Evolutionary conservation across 352 stramenopile species (phyloP).

Genomic region (Pythium rishiriense): DNA sequence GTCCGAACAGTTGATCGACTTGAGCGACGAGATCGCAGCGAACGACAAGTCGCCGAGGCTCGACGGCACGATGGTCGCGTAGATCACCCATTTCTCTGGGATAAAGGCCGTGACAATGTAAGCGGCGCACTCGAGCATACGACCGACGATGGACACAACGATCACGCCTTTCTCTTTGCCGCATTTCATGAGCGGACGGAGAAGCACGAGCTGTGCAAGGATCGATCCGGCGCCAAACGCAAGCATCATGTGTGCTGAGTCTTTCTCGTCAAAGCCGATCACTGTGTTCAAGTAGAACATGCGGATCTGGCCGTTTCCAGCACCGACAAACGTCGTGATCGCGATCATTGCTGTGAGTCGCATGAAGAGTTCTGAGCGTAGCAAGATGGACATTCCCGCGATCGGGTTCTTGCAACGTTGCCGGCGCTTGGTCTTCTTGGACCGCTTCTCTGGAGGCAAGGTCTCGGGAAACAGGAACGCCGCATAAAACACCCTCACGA

Average conservation of each 20-base stretch:
- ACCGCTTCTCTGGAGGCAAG: conserved; percentile 37
- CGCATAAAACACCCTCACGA: conserved; percentile 54
- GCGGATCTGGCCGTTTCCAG: conserved; percentile 59
- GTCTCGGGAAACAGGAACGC: conserved; percentile 64
- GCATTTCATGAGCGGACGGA: conserved; percentile 61
- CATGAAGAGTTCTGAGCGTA: conserved; percentile 62
- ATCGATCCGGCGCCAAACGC: conserved; percentile 56
- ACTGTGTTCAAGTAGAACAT: conserved; percentile 80
- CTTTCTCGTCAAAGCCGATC: conserved; percentile 68
- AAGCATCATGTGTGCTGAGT: conserved; percentile 62
- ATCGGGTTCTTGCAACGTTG: conserved; percentile 57
- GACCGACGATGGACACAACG: conserved; percentile 48
- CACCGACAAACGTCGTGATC: conserved; percentile 65
- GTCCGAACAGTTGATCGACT: conserved; percentile 64
- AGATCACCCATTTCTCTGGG: conserved; percentile 61
- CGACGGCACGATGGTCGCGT: conserved; percentile 37
- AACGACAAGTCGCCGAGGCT: conserved; percentile 70
- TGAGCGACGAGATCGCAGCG: conserved; percentile 63
- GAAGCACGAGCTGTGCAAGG: conserved; percentile 53
- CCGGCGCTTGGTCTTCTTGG: conserved; percentile 34
- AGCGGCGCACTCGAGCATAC: conserved; percentile 38
- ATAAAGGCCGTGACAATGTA: conserved; percentile 53
- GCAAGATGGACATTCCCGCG: conserved; percentile 63
- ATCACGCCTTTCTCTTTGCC: conserved; percentile 69
- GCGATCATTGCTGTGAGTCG: conserved; percentile 65